These are phyloP conservation scores for Graphilbum sp. DNA, from an alignment of 2,329 filamentous ascomycete genomes.

Conservation along the genomic window DNA sequence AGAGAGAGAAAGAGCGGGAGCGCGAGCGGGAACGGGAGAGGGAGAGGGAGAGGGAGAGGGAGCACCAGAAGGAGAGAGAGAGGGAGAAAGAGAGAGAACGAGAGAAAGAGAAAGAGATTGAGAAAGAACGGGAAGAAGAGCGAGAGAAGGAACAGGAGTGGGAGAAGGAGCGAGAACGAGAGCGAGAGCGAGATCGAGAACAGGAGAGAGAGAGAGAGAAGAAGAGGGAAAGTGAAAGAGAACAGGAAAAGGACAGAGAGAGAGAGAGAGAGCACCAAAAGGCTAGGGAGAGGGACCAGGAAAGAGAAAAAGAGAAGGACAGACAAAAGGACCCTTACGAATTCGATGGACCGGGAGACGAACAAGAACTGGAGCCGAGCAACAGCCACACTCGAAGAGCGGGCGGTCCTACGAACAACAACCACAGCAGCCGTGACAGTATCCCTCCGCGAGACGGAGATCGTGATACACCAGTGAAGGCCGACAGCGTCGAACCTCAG, in stretches of 20 bases:
- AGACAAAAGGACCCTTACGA: slow-evolving; percentile 18
- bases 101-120: slow-evolving; percentile 14
- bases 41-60: slow-evolving; percentile 10
- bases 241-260: slow-evolving; percentile 11
- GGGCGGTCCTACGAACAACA: slow-evolving; percentile 11
- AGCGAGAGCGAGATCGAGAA: slow-evolving; percentile 5
- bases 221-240: slow-evolving; percentile 11
- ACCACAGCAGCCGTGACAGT: slow-evolving; percentile 17
- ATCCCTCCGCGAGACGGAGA: slow-evolving; percentile 21
- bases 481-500: slow-evolving; percentile 39
- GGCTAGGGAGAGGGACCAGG: slow-evolving; percentile 7
- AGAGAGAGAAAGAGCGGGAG: slow-evolving; percentile 12
- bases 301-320: slow-evolving; percentile 14
- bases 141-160: slow-evolving; percentile 11
- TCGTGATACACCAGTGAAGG: slow-evolving; percentile 37
- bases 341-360: slow-evolving; percentile 26
- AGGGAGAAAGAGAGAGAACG: slow-evolving; percentile 5
- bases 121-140: slow-evolving; percentile 9
- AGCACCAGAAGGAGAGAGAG: slow-evolving; percentile 13
- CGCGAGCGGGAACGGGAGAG: slow-evolving; percentile 6
- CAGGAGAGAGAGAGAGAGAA: slow-evolving; percentile 10
- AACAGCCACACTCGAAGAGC: slow-evolving; percentile 18
- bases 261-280: slow-evolving; percentile 12
- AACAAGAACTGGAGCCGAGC: slow-evolving; percentile 23
- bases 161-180: slow-evolving; percentile 1